phyloP scores from a whole-genome alignment of 345 rosid genomes.

The Linum tenue region DNA sequence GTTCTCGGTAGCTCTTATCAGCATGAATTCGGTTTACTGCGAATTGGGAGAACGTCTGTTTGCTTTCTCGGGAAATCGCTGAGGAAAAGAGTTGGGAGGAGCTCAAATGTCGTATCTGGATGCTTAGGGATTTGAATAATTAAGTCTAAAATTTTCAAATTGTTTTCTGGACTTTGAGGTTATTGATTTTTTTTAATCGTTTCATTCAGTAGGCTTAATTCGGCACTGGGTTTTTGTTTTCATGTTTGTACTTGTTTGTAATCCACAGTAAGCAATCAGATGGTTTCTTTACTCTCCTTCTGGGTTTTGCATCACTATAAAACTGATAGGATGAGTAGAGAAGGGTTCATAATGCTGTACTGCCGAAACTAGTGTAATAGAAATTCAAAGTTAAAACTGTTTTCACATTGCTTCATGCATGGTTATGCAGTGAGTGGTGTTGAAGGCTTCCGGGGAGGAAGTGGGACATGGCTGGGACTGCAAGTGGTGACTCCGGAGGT shows the following conservation, averaged over 20 bases:
- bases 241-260: no score
- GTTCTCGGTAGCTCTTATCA: constrained; percentile 9
- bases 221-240: neutral
- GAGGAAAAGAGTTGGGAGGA: neutral
- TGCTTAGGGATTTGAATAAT: constrained; percentile 4
- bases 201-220: neutral
- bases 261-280: constrained; percentile 4
- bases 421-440: constrained; percentile 23
- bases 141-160: neutral
- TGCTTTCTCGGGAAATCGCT: constrained; percentile 1
- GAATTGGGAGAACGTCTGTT: neutral
- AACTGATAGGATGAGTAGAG: no score
- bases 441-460: constrained; percentile 24
- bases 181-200: no score
- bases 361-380: no score
- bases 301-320: neutral
- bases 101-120: constrained; percentile 5
- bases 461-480: constrained; percentile 62
- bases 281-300: neutral
- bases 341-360: no score
- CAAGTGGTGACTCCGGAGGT: constrained; percentile 56
- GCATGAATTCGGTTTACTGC: constrained; percentile 22
- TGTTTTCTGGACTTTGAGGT: neutral
- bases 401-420: neutral
- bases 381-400: neutral